Evolutionary conservation across 192 early-diverging fungal species (phyloP), one percentile per base, ranked within the genome.

Genomic region (Coemansia biformis): DNA sequence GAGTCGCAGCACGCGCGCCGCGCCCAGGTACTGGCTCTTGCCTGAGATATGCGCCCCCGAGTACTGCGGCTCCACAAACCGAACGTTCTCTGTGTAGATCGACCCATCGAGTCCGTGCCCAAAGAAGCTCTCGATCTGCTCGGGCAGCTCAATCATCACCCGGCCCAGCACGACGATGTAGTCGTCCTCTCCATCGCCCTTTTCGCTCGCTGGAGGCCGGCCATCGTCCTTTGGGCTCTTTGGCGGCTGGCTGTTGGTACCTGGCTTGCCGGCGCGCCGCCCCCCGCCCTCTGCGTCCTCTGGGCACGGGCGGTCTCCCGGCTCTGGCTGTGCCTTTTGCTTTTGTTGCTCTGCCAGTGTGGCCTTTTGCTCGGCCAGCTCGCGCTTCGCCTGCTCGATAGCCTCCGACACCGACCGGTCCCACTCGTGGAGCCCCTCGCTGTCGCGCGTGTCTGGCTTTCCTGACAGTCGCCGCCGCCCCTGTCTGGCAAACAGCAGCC

Each of bases 91-190:
- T 0, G 46, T 8, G 33, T 66, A 74, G 0, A 74, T 53, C 11
- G 11, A 11, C 12, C 31, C 28, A 18, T 30, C 43, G 0, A 74
- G 47, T 3, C 70, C 70, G 11, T 49, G 21, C 1, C 35, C 43
- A 24, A 74, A 66, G 21, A 74, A 74, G 0, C 46, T 42, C 34
- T 74, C 70, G 34, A 74, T 46, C 47, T 74, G 57, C 3, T 43
- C 37, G 5, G 70, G 70, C 13, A 74, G 70, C 43, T 62, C 63
- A 10, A 51, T 28, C 63, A 66, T 66, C 11, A 74, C 70, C 10
- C 43, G 40, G 4, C 70, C 70, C 3, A 74, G 51, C 4, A 54
- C 66, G 1, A 51, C 58, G 2, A 66, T 23, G 23, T 58, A 74
- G 35, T 74, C 60, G 17, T 29, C 22, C 9, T 41, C 17, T 2